Evolutionary conservation across 495 filamentous ascomycete genomes (phyloP), one percentile per base, ranked within the genome.

Genomic region (Evansstolkia leycettana): DNA sequence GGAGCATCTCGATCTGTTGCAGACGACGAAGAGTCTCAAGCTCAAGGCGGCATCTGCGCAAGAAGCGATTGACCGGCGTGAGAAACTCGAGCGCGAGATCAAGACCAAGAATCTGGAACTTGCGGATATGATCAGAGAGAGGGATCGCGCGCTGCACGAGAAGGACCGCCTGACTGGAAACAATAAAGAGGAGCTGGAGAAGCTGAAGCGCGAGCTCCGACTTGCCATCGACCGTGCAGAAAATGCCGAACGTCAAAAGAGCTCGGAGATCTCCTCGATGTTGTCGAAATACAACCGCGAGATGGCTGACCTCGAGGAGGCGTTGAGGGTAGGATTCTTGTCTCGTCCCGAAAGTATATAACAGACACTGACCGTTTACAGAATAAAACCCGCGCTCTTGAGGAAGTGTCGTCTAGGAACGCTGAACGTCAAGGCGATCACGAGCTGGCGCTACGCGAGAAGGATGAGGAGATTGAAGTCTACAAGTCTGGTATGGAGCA

Each of bases 91-190:
- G 61, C 78, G 89, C 7, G 90, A 98, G 58, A 80, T 96, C 51
- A 98, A 98, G 70, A 93, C 87, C 15, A 98, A 95, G 75, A 98
- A 96, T 53, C 68, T 96, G 12, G 92, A 98, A 59, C 65, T 98
- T 28, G 90, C 90, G 33, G 89, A 96, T 55, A 95, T 98, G 90
- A 98, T 98, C 39, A 76, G 90, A 4, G 90, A 98, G 57, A 71
- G 90, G 48, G 90, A 98, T 54, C 76, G 90, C 46, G 90, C 90
- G n/a, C 57, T 94, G 27, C 84, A 94, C 42, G 92, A 98, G 29
- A 77, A 84, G 43, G 90, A 98, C 50, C 77, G 90, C 31, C 51
- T 82, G 15, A 74, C 70, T 31, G 92, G 90, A 32, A 80, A 75
- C 27, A 87, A 92, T 55, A 85, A 82, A 51, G 90, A 98, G 29